Conservation (phyloP, 1,284 basidiomycete genomes). For the Malassezia cuniculi region DNA sequence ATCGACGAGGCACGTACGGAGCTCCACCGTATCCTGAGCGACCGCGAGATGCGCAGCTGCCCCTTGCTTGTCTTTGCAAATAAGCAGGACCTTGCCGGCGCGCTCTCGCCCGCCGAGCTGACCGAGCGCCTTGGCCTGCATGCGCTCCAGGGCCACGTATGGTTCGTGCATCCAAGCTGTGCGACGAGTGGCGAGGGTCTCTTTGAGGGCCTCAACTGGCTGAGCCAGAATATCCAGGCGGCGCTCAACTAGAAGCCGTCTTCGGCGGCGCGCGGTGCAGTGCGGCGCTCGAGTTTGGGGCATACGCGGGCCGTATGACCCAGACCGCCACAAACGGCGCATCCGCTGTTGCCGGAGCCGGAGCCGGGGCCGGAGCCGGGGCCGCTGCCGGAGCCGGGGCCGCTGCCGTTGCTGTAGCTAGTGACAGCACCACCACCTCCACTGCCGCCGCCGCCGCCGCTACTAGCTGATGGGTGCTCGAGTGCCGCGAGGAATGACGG, state of each 20-base stretch:
- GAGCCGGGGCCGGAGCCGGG: no score
- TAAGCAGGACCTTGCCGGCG: constrained; percentile 96
- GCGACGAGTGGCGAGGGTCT: constrained; percentile 40
- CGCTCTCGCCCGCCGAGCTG: constrained; percentile 96
- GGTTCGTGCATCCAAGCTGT: constrained; percentile 79
- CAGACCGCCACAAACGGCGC: constrained; percentile 92
- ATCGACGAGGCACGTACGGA: constrained; percentile 95
- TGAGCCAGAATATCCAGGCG: constrained; percentile 22
- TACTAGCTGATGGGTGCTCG: constrained; percentile 64
- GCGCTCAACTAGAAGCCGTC: constrained; percentile 18
- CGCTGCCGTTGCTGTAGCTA: no score
- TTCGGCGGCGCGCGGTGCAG: constrained; percentile 51
- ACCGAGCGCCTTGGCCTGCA: constrained; percentile 93
- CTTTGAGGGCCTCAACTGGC: constrained; percentile 40
- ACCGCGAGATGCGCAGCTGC: constrained; percentile 97
- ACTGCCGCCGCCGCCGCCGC: no score
- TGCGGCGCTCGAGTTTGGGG: constrained; percentile 88
- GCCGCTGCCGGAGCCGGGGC: no score
- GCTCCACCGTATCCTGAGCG: constrained; percentile 87
- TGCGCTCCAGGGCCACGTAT: constrained; percentile 87
- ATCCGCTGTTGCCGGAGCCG: constrained; percentile 60
- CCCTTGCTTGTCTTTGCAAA: constrained; percentile 94
- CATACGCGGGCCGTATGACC: constrained; percentile 87
- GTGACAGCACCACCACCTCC: no score
- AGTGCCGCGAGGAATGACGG: constrained; percentile 86